Evolutionary conservation across 352 stramenopile genomes (phyloP).

Genomic region (Phytophthora vignae): DNA sequence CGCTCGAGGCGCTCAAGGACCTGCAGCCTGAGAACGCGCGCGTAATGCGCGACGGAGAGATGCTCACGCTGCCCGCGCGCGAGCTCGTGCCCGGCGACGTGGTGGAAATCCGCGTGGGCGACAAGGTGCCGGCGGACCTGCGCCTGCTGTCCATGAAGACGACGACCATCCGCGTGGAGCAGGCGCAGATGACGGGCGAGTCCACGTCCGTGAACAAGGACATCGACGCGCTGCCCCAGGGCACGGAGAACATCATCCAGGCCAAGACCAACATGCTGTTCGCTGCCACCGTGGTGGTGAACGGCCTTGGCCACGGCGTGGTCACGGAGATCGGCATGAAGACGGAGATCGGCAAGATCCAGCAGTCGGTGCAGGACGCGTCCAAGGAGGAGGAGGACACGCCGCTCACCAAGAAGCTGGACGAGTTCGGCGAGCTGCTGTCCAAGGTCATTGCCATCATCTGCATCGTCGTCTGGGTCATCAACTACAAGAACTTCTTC

Average conservation of each 20-base stretch:
- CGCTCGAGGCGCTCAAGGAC: slow-evolving; percentile 96
- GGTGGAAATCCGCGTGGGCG: slow-evolving; percentile 95
- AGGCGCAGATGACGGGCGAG: slow-evolving; percentile 98
- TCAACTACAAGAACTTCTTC: slow-evolving; percentile 98
- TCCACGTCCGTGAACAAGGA: slow-evolving; percentile 94
- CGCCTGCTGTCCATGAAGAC: slow-evolving; percentile 96
- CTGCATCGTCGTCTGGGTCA: slow-evolving; percentile 97
- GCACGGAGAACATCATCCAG: slow-evolving; percentile 88
- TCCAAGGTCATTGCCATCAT: slow-evolving; percentile 98
- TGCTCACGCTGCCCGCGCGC: slow-evolving; percentile 84
- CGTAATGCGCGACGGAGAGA: slow-evolving; percentile 87
- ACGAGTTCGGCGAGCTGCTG: slow-evolving; percentile 98
- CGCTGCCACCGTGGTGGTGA: slow-evolving; percentile 97
- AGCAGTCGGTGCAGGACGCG: slow-evolving; percentile 92
- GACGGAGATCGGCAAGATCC: slow-evolving; percentile 99
- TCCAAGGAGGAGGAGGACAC: slow-evolving; percentile 96
- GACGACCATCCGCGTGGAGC: slow-evolving; percentile 94
- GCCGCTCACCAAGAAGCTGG: slow-evolving; percentile 97
- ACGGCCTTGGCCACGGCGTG: slow-evolving; percentile 93
- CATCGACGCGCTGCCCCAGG: slow-evolving; percentile 74
- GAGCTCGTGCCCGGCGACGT: slow-evolving; percentile 98
- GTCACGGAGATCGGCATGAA: slow-evolving; percentile 97
- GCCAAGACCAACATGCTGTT: slow-evolving; percentile 98
- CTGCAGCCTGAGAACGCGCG: slow-evolving; percentile 94
- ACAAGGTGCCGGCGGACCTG: slow-evolving; percentile 98